Base-by-base conservation (phyloP, 192 early-diverging fungal genomes). In the Lobosporangium transversale region DNA sequence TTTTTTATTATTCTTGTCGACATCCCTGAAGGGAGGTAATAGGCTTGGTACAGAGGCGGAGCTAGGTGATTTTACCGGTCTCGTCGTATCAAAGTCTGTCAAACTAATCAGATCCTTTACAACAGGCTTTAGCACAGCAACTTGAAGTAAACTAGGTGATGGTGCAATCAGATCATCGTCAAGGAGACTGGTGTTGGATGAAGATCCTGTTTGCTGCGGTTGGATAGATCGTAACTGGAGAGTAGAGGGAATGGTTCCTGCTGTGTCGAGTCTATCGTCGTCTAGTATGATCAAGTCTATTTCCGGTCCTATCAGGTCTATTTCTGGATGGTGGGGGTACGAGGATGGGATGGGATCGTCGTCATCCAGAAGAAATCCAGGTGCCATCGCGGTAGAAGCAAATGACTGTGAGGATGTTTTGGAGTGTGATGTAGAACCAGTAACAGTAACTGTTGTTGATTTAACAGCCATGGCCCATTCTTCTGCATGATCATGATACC, bases 121-220 rank as follows among this genome's bases (percentile, higher is more conserved):
- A 1, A 20, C 7, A 1, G 66, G 66, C 31, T 43, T 26, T 1
- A 68, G 29, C 2, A 48, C 47, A 0, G 44, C 43, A 43, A 57
- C 21, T 3, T 58, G 44, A 0, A 37, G n/a, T 9, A 66, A 31
- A 31, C 4, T 42, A 12, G 30, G 32, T 1, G 51, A 53, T 26
- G 3, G 9, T 2, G 23, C 24, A 1, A 14, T 18, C 18, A 29
- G 24, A 50, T 66, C 24, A 50, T 49, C 45, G 23, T 66, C 54
- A 3, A 66, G 54, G 2, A 66, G 64, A 26, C 30, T 49, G 29
- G 23, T 12, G 21, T 29, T 0, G 2, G 58, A 49, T 1, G 48
- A 40, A 40, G 60, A 52, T 48, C 60, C 60, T 27, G 60, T 52
- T 15, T 24, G 9, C 9, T 62, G 60, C n/a, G 30, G 21, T 30